Conservation (phyloP, 306 rosid species). For the Ceratonia siliqua region DNA sequence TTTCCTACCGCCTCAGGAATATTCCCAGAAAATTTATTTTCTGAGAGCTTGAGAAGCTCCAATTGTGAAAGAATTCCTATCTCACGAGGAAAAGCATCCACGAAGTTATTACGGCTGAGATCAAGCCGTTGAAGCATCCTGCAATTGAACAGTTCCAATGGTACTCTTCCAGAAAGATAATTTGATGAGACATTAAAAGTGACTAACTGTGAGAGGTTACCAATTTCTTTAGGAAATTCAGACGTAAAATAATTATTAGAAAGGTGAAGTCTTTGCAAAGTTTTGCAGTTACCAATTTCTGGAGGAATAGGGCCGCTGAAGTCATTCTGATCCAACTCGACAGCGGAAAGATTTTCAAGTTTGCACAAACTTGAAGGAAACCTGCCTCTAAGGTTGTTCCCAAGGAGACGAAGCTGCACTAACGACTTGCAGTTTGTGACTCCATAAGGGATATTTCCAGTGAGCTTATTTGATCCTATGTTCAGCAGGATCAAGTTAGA, state of each 20-base stretch:
- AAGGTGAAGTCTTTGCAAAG: conserved; percentile 71
- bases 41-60: conserved; percentile 64
- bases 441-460: conserved; percentile 56
- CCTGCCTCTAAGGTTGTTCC: conserved; percentile 58
- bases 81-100: conserved; percentile 53
- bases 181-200: conserved; percentile 66
- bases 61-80: conserved; percentile 60
- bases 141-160: conserved; percentile 57
- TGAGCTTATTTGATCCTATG: conserved; percentile 58
- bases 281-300: conserved; percentile 53
- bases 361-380: conserved; percentile 70
- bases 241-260: conserved; percentile 54
- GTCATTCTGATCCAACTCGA: conserved; percentile 62
- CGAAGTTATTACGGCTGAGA: conserved; percentile 60
- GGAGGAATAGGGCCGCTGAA: conserved; percentile 69
- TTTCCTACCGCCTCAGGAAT: conserved; percentile 58
- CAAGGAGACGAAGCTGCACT: conserved; percentile 59
- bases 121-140: conserved; percentile 71
- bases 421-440: conserved; percentile 53
- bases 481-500: conserved; percentile 60
- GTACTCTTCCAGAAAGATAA: conserved; percentile 50
- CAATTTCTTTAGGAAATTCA: conserved; percentile 64
- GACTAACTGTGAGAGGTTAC: conserved; percentile 64
- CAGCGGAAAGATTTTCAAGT: conserved; percentile 53
- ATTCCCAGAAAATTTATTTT: conserved; percentile 58